Evolutionary conservation across 2,329 filamentous ascomycete genomes (phyloP), one percentile per base, ranked within the genome.

Genomic region (Sclerotinia subarctica): DNA sequence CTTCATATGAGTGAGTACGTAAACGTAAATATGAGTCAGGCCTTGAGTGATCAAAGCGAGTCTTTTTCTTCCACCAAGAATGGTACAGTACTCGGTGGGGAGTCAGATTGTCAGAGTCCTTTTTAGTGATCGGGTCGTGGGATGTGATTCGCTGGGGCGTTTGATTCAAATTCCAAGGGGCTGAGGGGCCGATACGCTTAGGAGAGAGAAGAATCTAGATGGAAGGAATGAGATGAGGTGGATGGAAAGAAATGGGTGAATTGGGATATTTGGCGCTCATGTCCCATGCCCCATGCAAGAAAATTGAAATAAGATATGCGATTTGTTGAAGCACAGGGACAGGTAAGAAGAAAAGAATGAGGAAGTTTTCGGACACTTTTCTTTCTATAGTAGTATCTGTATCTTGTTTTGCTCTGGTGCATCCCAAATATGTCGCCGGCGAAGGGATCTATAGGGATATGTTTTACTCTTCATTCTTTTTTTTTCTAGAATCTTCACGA

Each of bases 161-260:
- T 29, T 29, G 7, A 15, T 44, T 13, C 6, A 8, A 8, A 32
- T 59, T 21, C 35, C 24, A 59, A 46, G 3, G 57, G n/a, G 38
- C 13, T 42, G 38, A 42, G 38, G 56, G 32, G 42, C 57, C 21
- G 57, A 32, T 46, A 29, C 38, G 29, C 17, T 29, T 44, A 38
- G 24, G 56, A 46, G 38, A 24, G 24, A 46, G 57, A 59, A 59
- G 38, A 46, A 46, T 59, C 57, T 59, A 59, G 57, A 59, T 46
- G 38, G 57, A 8, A 21, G 42, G 24, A 46, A 29, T 32, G 51
- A 26, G 17, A 26, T 44, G 38, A 29, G 35, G n/a, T 58, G 10
- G 38, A 29, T 46, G 24, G 19, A 56, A 13, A 38, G n/a, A 29
- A 54, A 29, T 21, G 52, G 26, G 21, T 54, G 52, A 54, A 21